Evolutionary conservation across 257 asterid species (phyloP).

Genomic region (Catharanthus roseus): DNA sequence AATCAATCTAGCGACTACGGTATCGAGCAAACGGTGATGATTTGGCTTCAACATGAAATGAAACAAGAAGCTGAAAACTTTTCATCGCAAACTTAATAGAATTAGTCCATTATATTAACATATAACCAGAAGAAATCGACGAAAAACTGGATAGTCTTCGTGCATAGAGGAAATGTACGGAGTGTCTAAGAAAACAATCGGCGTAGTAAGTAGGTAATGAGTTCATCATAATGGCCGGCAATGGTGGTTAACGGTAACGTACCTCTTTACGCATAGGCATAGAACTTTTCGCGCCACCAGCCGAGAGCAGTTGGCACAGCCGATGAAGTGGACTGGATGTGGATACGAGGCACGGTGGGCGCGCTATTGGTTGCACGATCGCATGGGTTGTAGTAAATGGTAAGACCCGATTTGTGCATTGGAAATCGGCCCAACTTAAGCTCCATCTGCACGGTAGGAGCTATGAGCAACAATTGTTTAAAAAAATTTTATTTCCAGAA

Average conservation of each 20-base stretch:
- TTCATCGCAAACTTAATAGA: not conserved
- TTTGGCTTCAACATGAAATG: not conserved
- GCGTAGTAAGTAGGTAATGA: not conserved
- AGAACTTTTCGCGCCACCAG: not conserved
- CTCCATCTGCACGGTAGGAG: too few species aligned
- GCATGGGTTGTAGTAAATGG: too few species aligned
- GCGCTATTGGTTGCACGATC: too few species aligned
- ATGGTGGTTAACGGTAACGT: not conserved
- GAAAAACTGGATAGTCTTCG: not conserved
- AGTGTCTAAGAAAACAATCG: not conserved
- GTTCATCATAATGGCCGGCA: not conserved
- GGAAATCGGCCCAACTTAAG: too few species aligned
- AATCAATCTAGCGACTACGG: not conserved
- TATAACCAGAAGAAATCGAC: not conserved
- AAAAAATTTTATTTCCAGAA: too few species aligned
- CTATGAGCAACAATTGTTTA: too few species aligned
- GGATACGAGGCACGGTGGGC: not conserved
- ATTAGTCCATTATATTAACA: not conserved
- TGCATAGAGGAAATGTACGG: not conserved
- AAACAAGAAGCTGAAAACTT: not conserved
- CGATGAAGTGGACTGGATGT: not conserved
- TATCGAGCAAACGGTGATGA: not conserved
- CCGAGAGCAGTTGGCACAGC: not conserved
- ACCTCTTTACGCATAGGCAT: constrained; percentile 3
- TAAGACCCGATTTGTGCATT: too few species aligned